A percentile compares a stretch with the other conserved stretches of the same genome.
Conservation (phyloP, 1,139 yeast species). For the Diutina rugosa region DNA sequence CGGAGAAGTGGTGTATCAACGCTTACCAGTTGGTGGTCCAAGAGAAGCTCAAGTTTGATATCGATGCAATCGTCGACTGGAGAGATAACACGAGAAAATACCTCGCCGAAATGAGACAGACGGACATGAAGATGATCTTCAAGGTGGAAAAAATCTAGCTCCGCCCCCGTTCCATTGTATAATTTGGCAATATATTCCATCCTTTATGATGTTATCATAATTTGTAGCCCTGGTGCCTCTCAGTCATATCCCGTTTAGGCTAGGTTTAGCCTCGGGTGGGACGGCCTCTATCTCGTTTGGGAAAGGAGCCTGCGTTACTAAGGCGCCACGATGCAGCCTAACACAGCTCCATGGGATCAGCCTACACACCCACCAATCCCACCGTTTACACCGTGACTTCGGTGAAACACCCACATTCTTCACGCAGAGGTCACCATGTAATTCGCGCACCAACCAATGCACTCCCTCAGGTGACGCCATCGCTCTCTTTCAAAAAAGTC, state of each 20-base stretch:
- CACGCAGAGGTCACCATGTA: too few species aligned
- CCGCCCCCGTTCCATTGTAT: not conserved
- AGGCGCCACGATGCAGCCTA: not conserved
- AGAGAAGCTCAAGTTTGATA: conserved; percentile 17
- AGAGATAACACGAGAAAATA: conserved; percentile 17
- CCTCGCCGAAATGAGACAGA: conserved; percentile 14
- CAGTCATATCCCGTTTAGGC: not conserved
- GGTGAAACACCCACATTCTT: too few species aligned
- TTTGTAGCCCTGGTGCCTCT: not conserved
- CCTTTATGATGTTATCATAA: too few species aligned
- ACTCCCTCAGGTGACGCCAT: too few species aligned
- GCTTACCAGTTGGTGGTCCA: conserved; percentile 17
- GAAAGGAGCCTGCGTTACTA: not conserved
- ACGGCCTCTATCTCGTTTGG: not conserved
- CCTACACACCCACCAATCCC: not conserved
- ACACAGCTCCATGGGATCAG: too few species aligned
- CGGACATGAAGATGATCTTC: conserved; percentile 25
- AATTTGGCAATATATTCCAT: too few species aligned
- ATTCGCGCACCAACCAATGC: too few species aligned
- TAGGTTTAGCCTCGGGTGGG: not conserved
- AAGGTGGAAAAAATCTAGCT: conserved; percentile 24
- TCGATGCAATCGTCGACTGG: conserved; percentile 27
- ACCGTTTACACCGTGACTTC: not conserved
- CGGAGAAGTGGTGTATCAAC: conserved; percentile 20
- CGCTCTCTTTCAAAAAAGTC: too few species aligned